phyloP scores from a whole-genome alignment of 2,329 filamentous ascomycete species.

The Fusarium nygamai region DNA sequence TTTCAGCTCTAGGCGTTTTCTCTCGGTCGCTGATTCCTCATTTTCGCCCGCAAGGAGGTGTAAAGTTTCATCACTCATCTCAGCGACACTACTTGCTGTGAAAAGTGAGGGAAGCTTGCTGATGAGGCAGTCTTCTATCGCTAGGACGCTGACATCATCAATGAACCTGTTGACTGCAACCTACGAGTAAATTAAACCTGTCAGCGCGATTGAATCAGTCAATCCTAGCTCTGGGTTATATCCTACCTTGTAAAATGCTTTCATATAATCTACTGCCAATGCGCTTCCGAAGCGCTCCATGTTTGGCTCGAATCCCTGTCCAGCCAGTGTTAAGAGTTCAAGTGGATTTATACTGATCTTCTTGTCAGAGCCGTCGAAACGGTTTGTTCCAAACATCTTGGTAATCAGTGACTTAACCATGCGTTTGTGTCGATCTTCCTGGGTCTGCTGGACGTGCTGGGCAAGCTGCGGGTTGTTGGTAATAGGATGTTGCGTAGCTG shows the following conservation, averaged over 20 bases:
- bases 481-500: background rate
- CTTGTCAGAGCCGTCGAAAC: background rate
- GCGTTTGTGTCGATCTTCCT: background rate
- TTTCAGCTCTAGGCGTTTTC: background rate
- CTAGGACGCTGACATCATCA: constrained; percentile 3
- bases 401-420: background rate
- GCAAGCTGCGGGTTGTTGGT: background rate
- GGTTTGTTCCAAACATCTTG: background rate
- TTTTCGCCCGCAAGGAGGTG: background rate
- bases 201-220: background rate
- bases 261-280: constrained; percentile 50
- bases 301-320: constrained; percentile 23
- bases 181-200: background rate
- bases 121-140: background rate
- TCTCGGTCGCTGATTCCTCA: background rate
- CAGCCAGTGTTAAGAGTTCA: background rate
- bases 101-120: background rate
- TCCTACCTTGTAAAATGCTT: constrained; percentile 54
- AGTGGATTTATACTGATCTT: background rate
- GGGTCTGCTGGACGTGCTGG: background rate
- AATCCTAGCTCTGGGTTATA: fast-evolving
- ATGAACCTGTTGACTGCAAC: constrained; percentile 21
- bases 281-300: constrained; percentile 44
- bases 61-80: background rate
- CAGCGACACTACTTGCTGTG: background rate